Evolutionary conservation across 225 moss, liverwort and hornwort species (phyloP).

Genomic region (Lunularia cruciata): DNA sequence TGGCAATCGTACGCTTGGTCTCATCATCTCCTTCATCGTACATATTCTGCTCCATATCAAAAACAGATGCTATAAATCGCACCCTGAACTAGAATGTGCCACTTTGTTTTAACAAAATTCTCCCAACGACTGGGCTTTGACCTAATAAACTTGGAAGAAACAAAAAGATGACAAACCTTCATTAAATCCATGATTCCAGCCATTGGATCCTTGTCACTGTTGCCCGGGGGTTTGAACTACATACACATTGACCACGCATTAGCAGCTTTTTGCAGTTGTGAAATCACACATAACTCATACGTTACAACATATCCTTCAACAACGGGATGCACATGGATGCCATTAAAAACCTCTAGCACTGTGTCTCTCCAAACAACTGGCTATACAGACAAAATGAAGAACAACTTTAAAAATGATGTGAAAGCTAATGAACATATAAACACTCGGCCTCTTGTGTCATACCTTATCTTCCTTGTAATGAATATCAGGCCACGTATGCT

Average conservation of each 20-base stretch:
- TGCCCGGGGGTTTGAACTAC: conserved; percentile 11
- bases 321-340: no score
- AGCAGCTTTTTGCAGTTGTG: neutral
- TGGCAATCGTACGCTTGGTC: conserved; percentile 31
- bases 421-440: neutral
- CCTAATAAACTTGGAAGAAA: no score
- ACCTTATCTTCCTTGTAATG: conserved; percentile 36
- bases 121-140: no score
- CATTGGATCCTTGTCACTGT: conserved; percentile 31
- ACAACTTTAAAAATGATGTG: no score
- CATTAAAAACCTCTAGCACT: no score
- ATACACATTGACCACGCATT: neutral
- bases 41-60: conserved; percentile 18
- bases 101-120: neutral
- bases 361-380: no score
- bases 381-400: no score
- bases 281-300: no score
- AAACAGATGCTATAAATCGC: neutral
- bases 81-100: neutral
- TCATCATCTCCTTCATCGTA: conserved; percentile 36
- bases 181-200: conserved; percentile 41
- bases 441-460: neutral
- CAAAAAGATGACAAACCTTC: conserved; percentile 17
- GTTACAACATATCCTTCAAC: no score
- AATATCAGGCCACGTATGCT: conserved; percentile 25